Evolutionary conservation across 2,329 filamentous ascomycete species (phyloP).

Genomic region (Aspergillus carbonarius): DNA sequence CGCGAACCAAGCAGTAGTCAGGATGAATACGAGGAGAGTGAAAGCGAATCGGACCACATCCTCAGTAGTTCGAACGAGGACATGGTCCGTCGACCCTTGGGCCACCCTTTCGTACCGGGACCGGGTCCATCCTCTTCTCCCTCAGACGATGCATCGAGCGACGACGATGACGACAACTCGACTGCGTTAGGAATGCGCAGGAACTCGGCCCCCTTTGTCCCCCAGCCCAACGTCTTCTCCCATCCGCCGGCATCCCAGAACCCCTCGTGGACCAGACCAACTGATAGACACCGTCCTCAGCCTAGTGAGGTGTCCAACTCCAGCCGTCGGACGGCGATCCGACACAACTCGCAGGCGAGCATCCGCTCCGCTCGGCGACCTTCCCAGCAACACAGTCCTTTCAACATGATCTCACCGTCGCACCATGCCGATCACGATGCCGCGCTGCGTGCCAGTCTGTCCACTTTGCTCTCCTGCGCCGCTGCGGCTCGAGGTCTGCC

Average conservation of each 20-base stretch:
- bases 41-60: slow-evolving; percentile 78
- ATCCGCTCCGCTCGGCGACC: slow-evolving; percentile 34
- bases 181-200: slow-evolving; percentile 73
- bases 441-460: slow-evolving; percentile 87
- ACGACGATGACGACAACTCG: slow-evolving; percentile 73
- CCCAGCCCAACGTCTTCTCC: slow-evolving; percentile 89
- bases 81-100: slow-evolving; percentile 35
- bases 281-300: slow-evolving; percentile 53
- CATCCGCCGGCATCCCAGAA: slow-evolving; percentile 67
- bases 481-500: slow-evolving; percentile 81
- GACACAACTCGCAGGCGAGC: slow-evolving; percentile 41
- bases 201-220: slow-evolving; percentile 64
- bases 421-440: slow-evolving; percentile 89
- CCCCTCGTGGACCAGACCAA: slow-evolving; percentile 31
- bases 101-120: slow-evolving; percentile 23
- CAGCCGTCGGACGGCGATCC: slow-evolving; percentile 33
- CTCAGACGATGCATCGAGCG: slow-evolving; percentile 39
- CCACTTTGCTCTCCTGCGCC: slow-evolving; percentile 90
- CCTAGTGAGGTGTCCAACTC: slow-evolving; percentile 45
- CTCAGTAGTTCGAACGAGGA: slow-evolving; percentile 65
- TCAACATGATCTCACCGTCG: slow-evolving; percentile 69
- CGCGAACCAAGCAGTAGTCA: slow-evolving; percentile 69
- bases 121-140: slow-evolving; percentile 24
- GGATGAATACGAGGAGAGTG: slow-evolving; percentile 91
- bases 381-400: slow-evolving; percentile 53